Evolutionary conservation across 805 yeast species (phyloP).

Genomic region (Starmerella geochares): DNA sequence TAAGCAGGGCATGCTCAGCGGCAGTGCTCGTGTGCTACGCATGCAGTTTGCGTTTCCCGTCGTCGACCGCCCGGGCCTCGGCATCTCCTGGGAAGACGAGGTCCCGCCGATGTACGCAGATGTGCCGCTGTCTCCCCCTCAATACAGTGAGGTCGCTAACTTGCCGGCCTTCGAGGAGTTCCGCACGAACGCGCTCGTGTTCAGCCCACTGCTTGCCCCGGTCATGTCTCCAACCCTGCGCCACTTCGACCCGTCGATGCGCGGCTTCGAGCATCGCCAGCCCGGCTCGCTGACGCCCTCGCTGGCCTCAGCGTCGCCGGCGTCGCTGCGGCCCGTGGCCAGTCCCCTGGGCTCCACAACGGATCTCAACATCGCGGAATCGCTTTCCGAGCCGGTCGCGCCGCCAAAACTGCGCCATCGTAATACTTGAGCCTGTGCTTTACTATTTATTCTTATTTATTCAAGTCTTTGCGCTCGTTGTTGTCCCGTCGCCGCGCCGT

Average conservation of each 20-base stretch:
- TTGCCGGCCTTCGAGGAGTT: slow-evolving; percentile 27
- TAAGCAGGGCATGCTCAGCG: slow-evolving; percentile 45
- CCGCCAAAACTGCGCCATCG: slow-evolving; percentile 4
- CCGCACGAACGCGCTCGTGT: slow-evolving; percentile 20
- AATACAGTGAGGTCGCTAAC: slow-evolving; percentile 40
- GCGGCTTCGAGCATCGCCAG: slow-evolving; percentile 21
- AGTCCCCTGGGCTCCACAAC: not conserved
- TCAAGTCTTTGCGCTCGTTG: not conserved
- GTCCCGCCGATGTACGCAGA: slow-evolving; percentile 95
- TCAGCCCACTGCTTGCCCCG: slow-evolving; percentile 24
- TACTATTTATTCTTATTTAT: slow-evolving; percentile 1
- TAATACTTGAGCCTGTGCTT: not conserved
- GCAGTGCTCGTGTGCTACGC: slow-evolving; percentile 85
- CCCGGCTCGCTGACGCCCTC: slow-evolving; percentile 2
- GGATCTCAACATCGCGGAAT: not conserved
- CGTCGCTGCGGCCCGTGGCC: slow-evolving; percentile 3
- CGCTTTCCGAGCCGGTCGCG: slow-evolving; percentile 1
- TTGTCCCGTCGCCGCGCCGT: not conserved
- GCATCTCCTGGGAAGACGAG: slow-evolving; percentile 97
- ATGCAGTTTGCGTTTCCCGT: slow-evolving; percentile 84
- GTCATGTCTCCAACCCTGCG: slow-evolving; percentile 26
- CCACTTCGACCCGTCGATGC: slow-evolving; percentile 25
- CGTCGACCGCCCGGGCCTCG: slow-evolving; percentile 88
- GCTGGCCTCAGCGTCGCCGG: not conserved
- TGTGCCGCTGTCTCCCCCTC: slow-evolving; percentile 81